Base-by-base conservation (phyloP, 768 basidiomycete species). In the Lactarius trivialis region DNA sequence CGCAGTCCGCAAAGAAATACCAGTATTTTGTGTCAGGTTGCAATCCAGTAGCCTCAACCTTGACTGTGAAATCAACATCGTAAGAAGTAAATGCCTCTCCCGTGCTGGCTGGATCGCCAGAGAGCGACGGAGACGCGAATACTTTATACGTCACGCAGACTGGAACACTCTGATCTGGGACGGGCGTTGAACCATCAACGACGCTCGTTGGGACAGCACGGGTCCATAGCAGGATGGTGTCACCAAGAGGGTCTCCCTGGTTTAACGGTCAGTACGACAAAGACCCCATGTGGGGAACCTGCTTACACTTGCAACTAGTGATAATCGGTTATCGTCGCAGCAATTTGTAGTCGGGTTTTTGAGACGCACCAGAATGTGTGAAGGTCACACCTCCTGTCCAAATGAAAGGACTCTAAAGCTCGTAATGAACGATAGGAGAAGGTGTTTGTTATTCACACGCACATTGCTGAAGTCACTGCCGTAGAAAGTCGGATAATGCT, bases 1-100 rank as follows among this genome's bases (percentile, higher is more conserved):
- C 79, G 63, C 83, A 85, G 67, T 84, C 82, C 5, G 76, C 73
- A 60, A 84, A 85, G 49, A 78, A 76, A 71, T 77, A 85, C 68
- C 77, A 83, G 67, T 84, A 86, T 56, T 76, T 75, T 0, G 79
- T 81, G 65, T 83, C 82, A 0, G 84, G 75, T 45, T 74, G 66
- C 55, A 85, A 69, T 3, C 75, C 75, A 0, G 72, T 76, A 2
- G 83, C 82, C 65, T 85, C 84, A 19, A 85, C 79, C 69, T 85
- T 85, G 65, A 83, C 75, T 0, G 83, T 84, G 70, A 76, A 84
- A 68, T 84, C 82, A 41, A 85, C 80, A 59, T 86, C 84, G 57
- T 80, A 79, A 58, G 68, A 77, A 0, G 82, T 82, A 70, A 82
- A 83, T 0, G 79, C 82, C 61, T 81, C 73, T 14, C 79, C 82